Evolutionary conservation across 495 filamentous ascomycete species (phyloP).

Genomic region (Penicillium angulare): DNA sequence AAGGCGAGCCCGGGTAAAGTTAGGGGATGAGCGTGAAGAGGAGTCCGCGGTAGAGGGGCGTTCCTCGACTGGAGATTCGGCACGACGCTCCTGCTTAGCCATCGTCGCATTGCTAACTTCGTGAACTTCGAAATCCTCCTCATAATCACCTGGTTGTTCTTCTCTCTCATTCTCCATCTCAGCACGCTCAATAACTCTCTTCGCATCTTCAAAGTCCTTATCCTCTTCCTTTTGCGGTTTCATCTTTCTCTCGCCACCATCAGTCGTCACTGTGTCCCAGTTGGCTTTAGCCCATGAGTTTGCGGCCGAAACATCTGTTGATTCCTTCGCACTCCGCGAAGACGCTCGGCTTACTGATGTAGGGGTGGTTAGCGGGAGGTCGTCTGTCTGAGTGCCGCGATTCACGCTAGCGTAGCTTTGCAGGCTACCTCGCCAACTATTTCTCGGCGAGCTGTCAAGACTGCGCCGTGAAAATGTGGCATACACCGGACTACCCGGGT

Average conservation of each 20-base stretch:
- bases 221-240: conserved; percentile 3
- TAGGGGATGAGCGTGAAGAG: conserved; percentile 45
- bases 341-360: conserved; percentile 43
- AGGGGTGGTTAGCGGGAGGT: conserved; percentile 45
- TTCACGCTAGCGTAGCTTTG: conserved; percentile 65
- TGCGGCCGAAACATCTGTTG: conserved; percentile 36
- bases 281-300: conserved; percentile 16
- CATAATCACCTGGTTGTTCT: conserved; percentile 15
- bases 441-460: conserved; percentile 54
- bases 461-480: conserved; percentile 65
- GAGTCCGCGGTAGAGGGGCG: conserved; percentile 25
- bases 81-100: conserved; percentile 48
- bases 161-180: conserved; percentile 1
- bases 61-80: conserved; percentile 48
- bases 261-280: conserved; percentile 37
- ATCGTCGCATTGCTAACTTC: conserved; percentile 43
- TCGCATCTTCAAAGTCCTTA: neutral
- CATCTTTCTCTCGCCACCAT: conserved; percentile 25
- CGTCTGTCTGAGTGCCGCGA: conserved; percentile 58
- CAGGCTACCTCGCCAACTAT: conserved; percentile 66
- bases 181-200: neutral
- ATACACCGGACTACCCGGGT: conserved; percentile 73
- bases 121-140: conserved; percentile 43
- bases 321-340: conserved; percentile 44
- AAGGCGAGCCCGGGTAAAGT: conserved; percentile 60